Evolutionary conservation across 345 rosid species (phyloP), one percentile per base, ranked within the genome.

Genomic region (Gossypium sturtianum): DNA sequence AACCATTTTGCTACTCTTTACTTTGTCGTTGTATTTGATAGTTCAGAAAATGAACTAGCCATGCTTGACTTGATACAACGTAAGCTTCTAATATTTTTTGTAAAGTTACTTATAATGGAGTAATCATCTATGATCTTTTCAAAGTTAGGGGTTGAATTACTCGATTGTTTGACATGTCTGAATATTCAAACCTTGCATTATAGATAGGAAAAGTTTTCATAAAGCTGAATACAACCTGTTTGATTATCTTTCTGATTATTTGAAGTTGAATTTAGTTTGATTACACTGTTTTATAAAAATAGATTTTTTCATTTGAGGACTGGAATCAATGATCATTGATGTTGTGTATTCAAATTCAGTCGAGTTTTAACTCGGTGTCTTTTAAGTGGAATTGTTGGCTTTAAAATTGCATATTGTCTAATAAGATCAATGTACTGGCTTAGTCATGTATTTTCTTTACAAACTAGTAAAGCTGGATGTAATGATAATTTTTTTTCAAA

Each of bases 51-150:
- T 83, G 97, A 93, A 81, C 97, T 95, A 70, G 99, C 98, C 11
- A 87, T 93, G 93, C 99, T 95, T 70, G 98, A 95, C 78, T 89
- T 93, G 68, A 93, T 90, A 59, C 98, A 93, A 91, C 97, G 98
- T 93, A 70, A 17, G 64, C 76, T 65, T 13, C 23, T n/a, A 38
- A 22, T 34, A 41, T 57, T 12, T 52, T 16, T 68, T 60, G 52
- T 16, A 11, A 23, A 51, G 60, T 10, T 52, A 9, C 22, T 12
- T 66, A 16, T 34, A 5, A 44, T 19, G 29, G 70, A 20, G 29
- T 20, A 66, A 44, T 20, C 70, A 66, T 12, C 27, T 20, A 66
- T 66, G 51, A 44, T 69, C 60, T 45, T 69, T 29, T 34, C 45
- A 16, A 49, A 69, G 34, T 49, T 4, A 16, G 17, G 22, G 27